Evolutionary conservation across 2,329 filamentous ascomycete species (phyloP), one percentile per base, ranked within the genome.

Genomic region (Alternaria arborescens): DNA sequence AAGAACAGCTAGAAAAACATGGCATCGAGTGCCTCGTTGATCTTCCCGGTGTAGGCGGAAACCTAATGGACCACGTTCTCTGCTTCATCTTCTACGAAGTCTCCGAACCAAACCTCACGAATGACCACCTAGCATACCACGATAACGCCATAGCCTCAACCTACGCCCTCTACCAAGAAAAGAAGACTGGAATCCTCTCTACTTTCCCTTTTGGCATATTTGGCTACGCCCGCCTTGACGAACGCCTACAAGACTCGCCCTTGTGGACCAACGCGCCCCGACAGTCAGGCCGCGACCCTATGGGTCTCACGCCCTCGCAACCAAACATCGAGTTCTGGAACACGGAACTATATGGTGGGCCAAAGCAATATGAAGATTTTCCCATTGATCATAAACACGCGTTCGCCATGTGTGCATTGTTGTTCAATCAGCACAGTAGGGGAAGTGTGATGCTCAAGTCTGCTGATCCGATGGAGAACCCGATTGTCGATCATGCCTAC

Each of bases 141-240:
- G 81, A 80, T 34, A 79, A 86, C 64, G 84, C 69, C 26, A 77
- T 85, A 18, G 77, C 79, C 12, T 82, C 82, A 53, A 82, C 85
- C 0, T 85, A 86, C 67, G 74, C 80, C 12, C 80, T 85, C 48
- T 90, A 86, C 83, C 83, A 86, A 71, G 82, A 87, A 30, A 82
- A 85, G 52, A 87, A 87, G 68, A 79, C 81, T 2, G 88, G 88
- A 1, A 80, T 87, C 34, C 77, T 89, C 1, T 86, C 87, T 1
- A 84, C 82, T 0, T 89, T 89, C 67, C 87, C 87, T 10, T 90
- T 89, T 53, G 88, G 88, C 41, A 81, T 82, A 11, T 89, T 89
- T 58, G 87, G 83, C 11, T 90, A 83, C 66, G 84, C 87, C 6
- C 83, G 88, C n/a, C 79, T 90, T 0, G 86, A 89, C 60, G 82